A percentile compares a stretch with the other conserved stretches of the same genome.
Conservation (phyloP, 1,139 yeast genomes). For the Nadsonia starkeyi-henricii region DNA sequence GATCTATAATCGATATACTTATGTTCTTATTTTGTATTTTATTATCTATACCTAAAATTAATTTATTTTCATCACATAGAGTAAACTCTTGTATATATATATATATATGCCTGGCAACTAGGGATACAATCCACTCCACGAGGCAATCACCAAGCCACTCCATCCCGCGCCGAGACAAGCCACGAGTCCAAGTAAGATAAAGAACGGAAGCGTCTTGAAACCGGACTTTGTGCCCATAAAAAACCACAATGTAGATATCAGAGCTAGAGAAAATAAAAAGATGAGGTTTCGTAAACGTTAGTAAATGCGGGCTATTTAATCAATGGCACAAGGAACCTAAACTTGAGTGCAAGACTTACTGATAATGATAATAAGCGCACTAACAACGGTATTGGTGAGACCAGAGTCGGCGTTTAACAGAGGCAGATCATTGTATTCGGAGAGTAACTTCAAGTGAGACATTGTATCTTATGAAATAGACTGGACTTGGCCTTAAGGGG, state of each 20-base stretch:
- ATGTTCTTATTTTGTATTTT: no score
- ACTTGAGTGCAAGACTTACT: background rate
- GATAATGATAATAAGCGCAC: background rate
- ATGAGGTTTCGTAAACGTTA: background rate
- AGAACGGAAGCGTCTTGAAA: background rate
- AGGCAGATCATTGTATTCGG: background rate
- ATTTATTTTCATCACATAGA: no score
- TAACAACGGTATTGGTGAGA: background rate
- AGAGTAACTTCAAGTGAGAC: background rate
- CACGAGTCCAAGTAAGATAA: background rate
- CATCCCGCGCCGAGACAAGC: background rate
- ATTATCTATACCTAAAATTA: no score
- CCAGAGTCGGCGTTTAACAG: background rate
- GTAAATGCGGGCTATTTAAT: background rate
- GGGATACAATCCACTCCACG: background rate
- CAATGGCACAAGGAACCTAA: background rate
- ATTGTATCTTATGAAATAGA: background rate
- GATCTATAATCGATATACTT: no score
- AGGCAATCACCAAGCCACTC: background rate
- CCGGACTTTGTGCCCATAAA: background rate
- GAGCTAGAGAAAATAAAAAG: background rate
- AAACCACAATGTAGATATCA: background rate
- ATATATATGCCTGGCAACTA: background rate
- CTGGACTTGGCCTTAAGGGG: no score
- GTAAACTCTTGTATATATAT: no score